Percentiles rank a stretch among this genome's conserved stretches.
Conservation (phyloP, 78 protist species). For the Isochrysis galbana region DNA sequence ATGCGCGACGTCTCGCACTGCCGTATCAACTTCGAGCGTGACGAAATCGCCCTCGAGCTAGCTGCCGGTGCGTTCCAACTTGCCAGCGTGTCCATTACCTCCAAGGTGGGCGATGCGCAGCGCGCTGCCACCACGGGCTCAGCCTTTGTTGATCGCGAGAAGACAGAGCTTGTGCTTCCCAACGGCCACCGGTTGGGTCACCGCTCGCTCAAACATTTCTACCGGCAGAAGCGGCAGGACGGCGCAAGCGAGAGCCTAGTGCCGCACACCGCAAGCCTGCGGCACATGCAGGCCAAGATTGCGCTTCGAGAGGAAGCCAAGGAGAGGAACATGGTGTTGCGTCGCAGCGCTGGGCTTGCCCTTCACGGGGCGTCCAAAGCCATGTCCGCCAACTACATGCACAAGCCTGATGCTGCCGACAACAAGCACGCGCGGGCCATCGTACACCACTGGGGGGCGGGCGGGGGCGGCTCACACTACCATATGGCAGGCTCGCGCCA, state of each 20-base stretch:
- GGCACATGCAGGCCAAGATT: not conserved
- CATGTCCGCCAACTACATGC: not conserved
- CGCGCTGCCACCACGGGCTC: not conserved
- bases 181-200: not conserved
- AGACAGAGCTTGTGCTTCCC: not conserved
- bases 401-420: not conserved
- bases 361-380: not conserved
- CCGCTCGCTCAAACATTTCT: not conserved
- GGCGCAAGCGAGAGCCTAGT: not conserved
- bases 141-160: not conserved
- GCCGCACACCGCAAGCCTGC: not conserved
- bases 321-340: not conserved
- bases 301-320: not conserved
- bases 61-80: too few relatives aligned
- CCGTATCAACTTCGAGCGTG: not conserved
- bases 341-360: not conserved
- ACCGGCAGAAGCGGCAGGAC: not conserved
- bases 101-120: not conserved
- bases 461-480: not conserved
- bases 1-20: not conserved
- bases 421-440: conserved; percentile 1
- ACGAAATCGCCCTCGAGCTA: not conserved
- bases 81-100: not conserved
- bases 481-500: not conserved
- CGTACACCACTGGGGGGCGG: not conserved